Percentiles rank a stretch among this genome's conserved stretches.
These are phyloP conservation scores for Hypericum perforatum DNA, from an alignment of 345 rosid species.

Conservation along the genomic window DNA sequence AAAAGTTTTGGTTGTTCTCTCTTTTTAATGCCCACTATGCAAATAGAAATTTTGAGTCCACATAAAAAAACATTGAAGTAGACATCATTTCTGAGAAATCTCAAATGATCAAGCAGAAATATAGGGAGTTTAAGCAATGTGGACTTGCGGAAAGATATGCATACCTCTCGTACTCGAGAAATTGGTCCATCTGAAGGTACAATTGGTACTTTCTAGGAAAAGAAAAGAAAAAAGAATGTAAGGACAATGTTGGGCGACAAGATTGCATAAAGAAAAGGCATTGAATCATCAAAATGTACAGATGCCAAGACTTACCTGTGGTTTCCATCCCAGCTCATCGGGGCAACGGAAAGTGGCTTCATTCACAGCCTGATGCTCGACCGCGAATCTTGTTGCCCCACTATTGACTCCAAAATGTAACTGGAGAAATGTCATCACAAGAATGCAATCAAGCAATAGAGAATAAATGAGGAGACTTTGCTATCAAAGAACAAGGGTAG, in stretches of 20 bases:
- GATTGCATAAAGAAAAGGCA: neutral
- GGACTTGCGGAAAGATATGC: neutral
- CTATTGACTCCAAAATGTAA: constrained; percentile 92
- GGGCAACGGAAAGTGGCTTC: constrained; percentile 98
- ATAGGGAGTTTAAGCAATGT: too few species aligned
- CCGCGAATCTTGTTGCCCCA: constrained; percentile 78
- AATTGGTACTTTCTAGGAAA: constrained; percentile 71
- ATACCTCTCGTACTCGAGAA: constrained; percentile 65
- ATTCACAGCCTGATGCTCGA: constrained; percentile 89
- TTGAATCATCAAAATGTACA: neutral
- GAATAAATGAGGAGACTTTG: neutral
- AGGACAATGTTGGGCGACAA: constrained; percentile 6
- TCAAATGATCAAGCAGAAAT: too few species aligned
- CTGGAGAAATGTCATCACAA: constrained; percentile 20
- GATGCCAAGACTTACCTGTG: constrained; percentile 55
- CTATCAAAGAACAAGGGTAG: neutral
- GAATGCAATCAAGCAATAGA: neutral
- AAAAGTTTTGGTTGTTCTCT: too few species aligned
- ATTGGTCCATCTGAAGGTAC: constrained; percentile 73
- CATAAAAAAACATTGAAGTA: too few species aligned
- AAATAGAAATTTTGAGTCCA: too few species aligned
- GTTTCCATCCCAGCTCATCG: constrained; percentile 98
- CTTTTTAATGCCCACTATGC: too few species aligned
- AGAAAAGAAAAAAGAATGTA: constrained; percentile 5
- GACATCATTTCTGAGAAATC: too few species aligned